phyloP scores from a whole-genome alignment of 441 rosid genomes.

The Capsella rubella region DNA sequence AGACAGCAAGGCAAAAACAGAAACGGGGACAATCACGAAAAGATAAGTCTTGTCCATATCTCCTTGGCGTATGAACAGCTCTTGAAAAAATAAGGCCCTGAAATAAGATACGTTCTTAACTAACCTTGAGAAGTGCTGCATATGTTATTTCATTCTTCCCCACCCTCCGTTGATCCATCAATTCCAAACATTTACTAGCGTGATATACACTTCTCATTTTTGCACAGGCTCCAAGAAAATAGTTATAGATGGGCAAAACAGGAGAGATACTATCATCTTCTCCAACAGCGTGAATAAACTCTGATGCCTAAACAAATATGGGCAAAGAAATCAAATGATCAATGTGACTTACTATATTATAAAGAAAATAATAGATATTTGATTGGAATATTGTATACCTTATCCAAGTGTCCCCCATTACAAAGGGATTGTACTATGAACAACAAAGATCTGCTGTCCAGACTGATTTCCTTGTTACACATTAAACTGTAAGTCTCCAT shows the following conservation, averaged over 20 bases:
- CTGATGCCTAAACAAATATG: slow-evolving; percentile 61
- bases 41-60: neutral
- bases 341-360: neutral
- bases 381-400: slow-evolving; percentile 54
- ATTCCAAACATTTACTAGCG: slow-evolving; percentile 77
- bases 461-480: slow-evolving; percentile 63
- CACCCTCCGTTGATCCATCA: slow-evolving; percentile 70
- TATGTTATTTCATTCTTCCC: slow-evolving; percentile 84
- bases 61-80: slow-evolving; percentile 11
- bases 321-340: slow-evolving; percentile 12
- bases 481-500: slow-evolving; percentile 83
- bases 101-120: slow-evolving; percentile 30
- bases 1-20: neutral
- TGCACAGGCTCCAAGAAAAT: slow-evolving; percentile 66
- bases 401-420: slow-evolving; percentile 77
- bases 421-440: slow-evolving; percentile 78
- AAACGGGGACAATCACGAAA: neutral
- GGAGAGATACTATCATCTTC: slow-evolving; percentile 57
- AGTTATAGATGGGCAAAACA: slow-evolving; percentile 62
- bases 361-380: slow-evolving; percentile 8
- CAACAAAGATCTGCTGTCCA: slow-evolving; percentile 55
- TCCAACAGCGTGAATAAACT: slow-evolving; percentile 57
- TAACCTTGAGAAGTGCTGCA: slow-evolving; percentile 77
- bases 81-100: neutral
- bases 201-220: slow-evolving; percentile 47